phyloP scores from a whole-genome alignment of 2,329 filamentous ascomycete species.

The Chrysoporthe austroafricana region DNA sequence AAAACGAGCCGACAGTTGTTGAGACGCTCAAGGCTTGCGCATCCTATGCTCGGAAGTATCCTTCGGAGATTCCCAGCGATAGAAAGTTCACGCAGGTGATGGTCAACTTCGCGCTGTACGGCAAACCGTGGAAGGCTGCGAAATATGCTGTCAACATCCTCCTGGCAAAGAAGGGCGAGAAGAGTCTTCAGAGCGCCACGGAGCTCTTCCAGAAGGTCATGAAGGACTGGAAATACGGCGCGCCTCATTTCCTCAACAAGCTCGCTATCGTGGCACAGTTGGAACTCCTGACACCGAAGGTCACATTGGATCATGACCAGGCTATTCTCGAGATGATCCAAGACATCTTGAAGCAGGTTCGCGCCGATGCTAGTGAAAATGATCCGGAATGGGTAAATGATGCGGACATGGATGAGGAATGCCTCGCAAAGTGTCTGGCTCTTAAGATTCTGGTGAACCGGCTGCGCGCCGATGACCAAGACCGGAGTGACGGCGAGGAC shows the following conservation, averaged over 20 bases:
- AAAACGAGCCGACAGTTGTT: conserved; percentile 75
- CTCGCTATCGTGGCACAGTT: conserved; percentile 75
- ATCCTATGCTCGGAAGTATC: conserved; percentile 85
- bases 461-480: conserved; percentile 61
- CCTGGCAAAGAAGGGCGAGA: conserved; percentile 72
- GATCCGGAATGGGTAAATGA: conserved; percentile 71
- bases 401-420: conserved; percentile 75
- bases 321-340: conserved; percentile 80
- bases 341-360: conserved; percentile 72
- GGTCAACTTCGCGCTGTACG: conserved; percentile 80
- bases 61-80: conserved; percentile 80
- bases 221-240: conserved; percentile 73
- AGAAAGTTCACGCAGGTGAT: conserved; percentile 81
- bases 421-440: conserved; percentile 80
- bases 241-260: conserved; percentile 75
- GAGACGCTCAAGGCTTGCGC: conserved; percentile 94
- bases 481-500: conserved; percentile 47
- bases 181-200: conserved; percentile 79
- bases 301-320: conserved; percentile 74
- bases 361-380: conserved; percentile 59
- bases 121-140: conserved; percentile 78
- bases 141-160: conserved; percentile 95
- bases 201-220: conserved; percentile 79
- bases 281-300: conserved; percentile 72
- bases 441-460: conserved; percentile 87